Evolutionary conservation across 2,329 filamentous ascomycete species (phyloP).

Genomic region (Penicillium freii): DNA sequence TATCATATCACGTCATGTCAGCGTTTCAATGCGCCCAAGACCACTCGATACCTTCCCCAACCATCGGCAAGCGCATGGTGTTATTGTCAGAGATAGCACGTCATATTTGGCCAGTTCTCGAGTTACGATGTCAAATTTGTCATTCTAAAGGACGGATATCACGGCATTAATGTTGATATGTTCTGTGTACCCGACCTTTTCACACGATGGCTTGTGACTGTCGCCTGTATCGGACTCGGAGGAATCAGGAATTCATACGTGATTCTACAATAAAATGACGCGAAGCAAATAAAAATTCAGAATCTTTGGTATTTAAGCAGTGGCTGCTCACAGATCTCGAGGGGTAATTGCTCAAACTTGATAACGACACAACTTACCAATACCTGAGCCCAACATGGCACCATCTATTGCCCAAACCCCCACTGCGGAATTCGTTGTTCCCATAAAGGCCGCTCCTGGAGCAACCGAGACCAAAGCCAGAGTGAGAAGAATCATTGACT

Average conservation of each 20-base stretch:
- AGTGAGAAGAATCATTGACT: constrained; percentile 23
- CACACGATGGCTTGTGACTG: not conserved
- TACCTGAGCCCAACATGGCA: constrained; percentile 11
- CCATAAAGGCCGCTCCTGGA: constrained; percentile 11
- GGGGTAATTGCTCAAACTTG: not conserved
- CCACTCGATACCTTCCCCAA: not conserved
- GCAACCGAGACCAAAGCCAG: constrained; percentile 9
- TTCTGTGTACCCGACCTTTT: not conserved
- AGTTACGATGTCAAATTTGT: not conserved
- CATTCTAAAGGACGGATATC: not conserved
- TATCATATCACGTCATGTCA: not conserved
- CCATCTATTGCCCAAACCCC: constrained; percentile 19
- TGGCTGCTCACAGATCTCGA: not conserved
- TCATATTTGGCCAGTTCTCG: not conserved
- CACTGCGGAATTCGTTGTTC: constrained; percentile 11
- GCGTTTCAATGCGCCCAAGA: not conserved
- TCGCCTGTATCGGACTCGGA: not conserved
- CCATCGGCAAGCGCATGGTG: not conserved
- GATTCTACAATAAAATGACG: not conserved
- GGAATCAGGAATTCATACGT: not conserved
- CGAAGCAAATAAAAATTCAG: not conserved
- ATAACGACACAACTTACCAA: not conserved
- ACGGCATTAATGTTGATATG: not conserved
- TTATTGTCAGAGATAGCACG: not conserved
- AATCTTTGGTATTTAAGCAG: not conserved